Evolutionary conservation across 257 asterid species (phyloP).

Genomic region (Nicotiana tomentosiformis): DNA sequence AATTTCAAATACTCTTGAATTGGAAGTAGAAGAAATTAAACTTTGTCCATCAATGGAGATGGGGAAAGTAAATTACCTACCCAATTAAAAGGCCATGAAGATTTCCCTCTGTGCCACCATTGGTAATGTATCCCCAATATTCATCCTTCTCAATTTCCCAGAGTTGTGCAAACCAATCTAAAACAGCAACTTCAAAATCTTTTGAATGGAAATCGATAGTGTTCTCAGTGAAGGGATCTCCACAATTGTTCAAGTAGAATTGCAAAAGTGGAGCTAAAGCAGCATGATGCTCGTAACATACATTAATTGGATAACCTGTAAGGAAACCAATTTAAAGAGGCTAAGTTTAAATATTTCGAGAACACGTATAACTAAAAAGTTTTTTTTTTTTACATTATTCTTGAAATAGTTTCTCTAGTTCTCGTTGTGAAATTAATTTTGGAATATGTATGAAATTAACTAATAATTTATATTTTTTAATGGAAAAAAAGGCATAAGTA

Average conservation of each 20-base stretch:
- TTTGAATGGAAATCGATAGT: constrained; percentile 7
- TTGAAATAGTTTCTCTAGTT: no score
- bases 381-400: no score
- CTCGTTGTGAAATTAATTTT: no score
- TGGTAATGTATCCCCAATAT: constrained; percentile 16
- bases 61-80: background rate
- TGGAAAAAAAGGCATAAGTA: no score
- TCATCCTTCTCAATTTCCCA: constrained; percentile 12
- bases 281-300: background rate
- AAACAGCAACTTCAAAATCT: constrained; percentile 13
- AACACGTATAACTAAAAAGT: background rate
- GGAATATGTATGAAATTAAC: no score
- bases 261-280: background rate
- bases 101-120: background rate
- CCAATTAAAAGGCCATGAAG: background rate
- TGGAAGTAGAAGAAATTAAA: background rate
- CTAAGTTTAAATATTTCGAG: no score
- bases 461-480: no score
- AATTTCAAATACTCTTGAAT: background rate
- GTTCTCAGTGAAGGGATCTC: background rate
- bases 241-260: background rate
- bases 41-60: no score
- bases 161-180: constrained; percentile 14
- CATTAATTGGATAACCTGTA: background rate
- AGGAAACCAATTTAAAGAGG: background rate